phyloP scores from a whole-genome alignment of 2,329 filamentous ascomycete genomes.

The Penicillium sp. region DNA sequence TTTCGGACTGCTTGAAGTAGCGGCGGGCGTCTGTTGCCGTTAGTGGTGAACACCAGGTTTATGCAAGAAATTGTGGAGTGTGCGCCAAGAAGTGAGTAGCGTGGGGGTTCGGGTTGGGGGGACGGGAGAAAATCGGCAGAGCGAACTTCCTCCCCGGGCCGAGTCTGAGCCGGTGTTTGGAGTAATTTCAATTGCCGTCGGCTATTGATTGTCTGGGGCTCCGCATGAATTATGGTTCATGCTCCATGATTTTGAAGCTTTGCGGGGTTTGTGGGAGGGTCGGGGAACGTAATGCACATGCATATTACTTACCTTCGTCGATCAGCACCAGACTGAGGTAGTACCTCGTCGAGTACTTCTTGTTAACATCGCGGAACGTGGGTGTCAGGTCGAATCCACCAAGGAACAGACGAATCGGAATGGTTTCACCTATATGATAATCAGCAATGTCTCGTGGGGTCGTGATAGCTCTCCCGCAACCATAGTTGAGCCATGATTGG shows the following conservation, averaged over 20 bases:
- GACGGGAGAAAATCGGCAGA: constrained; percentile 14
- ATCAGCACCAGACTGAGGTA: constrained; percentile 96
- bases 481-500: neutral
- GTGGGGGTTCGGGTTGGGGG: constrained; percentile 31
- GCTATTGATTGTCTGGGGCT: constrained; percentile 27
- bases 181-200: constrained; percentile 39
- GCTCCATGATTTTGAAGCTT: neutral
- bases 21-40: constrained; percentile 73
- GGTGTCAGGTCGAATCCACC: constrained; percentile 97
- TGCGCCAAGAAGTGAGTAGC: constrained; percentile 25
- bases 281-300: neutral
- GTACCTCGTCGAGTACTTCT: constrained; percentile 98
- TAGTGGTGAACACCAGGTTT: constrained; percentile 11
- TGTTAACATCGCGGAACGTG: constrained; percentile 99
- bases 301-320: constrained; percentile 69
- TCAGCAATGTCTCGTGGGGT: constrained; percentile 20
- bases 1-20: constrained; percentile 99
- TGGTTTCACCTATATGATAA: constrained; percentile 68
- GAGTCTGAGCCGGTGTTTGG: constrained; percentile 14
- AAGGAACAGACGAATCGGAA: constrained; percentile 94
- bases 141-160: constrained; percentile 15
- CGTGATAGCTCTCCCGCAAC: neutral
- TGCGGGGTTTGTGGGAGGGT: neutral
- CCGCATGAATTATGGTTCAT: constrained; percentile 7
- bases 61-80: constrained; percentile 13